Base-by-base conservation (phyloP, 2,329 filamentous ascomycete species). In the Colletotrichum sp. region DNA sequence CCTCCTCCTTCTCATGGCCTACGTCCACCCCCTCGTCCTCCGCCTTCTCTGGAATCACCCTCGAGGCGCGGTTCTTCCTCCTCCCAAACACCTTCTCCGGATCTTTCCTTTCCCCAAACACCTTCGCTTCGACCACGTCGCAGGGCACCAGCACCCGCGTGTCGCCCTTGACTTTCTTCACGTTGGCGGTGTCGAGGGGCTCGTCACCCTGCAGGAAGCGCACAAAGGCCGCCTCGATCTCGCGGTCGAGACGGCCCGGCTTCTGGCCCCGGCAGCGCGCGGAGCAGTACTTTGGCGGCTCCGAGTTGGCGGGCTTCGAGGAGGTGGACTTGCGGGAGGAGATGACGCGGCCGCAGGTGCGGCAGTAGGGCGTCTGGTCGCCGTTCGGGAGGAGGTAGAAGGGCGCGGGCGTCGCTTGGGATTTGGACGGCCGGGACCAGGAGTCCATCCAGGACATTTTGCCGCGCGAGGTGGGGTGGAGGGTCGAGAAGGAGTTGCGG, bases 261-360 rank as follows among this genome's bases (percentile, higher is more conserved):
- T 91, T 92, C 48, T 85, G 85, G 39, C 84, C 85, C 25, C 89
- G 85, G 77, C 91, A 93, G 48, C 88, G 84, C 61, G 87, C 84
- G 0, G 90, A 92, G 82, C 91, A 92, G 83, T 91, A 93, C 76
- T 91, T 91, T 10, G 72, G 77, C 78, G 9, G 65, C 75, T 5
- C 66, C 67, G 8, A 36, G 39, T 6, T 55, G 8, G 69, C 15
- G 3, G 69, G 13, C 25, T 79, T 83, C 7, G 79, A 79, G 5
- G 79, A 77, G 2, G 79, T 81, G 56, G 82, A 78, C 61, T 80
- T 82, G 32, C 82, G 80, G 8, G 79, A 80, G 77, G 88, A 86
- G 52, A 91, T 91, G 4, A 90, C 86, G 55, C 90, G 85, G 1
- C 91, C 90, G 77, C 90, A 93, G 15, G 88, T 87, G 76, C 88